phyloP scores from a whole-genome alignment of 2,329 filamentous ascomycete species.

The Basipetospora chlamydospora region DNA sequence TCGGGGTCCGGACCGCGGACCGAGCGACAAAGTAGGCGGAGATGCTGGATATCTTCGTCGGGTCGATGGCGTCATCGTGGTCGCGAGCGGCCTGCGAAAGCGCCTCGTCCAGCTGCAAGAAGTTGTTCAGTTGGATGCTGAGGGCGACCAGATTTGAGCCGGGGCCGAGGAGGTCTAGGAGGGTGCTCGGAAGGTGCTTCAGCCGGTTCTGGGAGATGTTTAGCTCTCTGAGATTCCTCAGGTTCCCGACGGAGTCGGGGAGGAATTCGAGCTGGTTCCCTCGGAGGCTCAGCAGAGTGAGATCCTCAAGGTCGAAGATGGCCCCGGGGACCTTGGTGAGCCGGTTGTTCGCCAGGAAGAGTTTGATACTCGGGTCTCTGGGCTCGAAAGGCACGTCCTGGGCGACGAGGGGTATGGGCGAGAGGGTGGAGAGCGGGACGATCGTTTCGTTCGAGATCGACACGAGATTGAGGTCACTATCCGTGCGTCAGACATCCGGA shows the following conservation, averaged over 20 bases:
- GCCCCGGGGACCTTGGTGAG: conserved; percentile 41
- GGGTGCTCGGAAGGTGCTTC: conserved; percentile 44
- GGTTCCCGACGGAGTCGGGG: conserved; percentile 41
- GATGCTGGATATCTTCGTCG: conserved; percentile 4
- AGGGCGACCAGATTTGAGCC: conserved; percentile 33
- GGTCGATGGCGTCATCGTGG: conserved; percentile 4
- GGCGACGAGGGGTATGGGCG: conserved; percentile 36
- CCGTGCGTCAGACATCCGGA: no score
- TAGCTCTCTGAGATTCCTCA: conserved; percentile 44
- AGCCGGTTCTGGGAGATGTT: conserved; percentile 53
- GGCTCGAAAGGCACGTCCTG: conserved; percentile 45
- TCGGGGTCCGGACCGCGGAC: conserved; percentile 7
- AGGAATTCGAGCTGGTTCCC: conserved; percentile 47
- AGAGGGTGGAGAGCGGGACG: conserved; percentile 38
- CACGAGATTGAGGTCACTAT: conserved; percentile 30
- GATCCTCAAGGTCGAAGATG: conserved; percentile 44
- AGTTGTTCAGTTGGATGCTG: conserved; percentile 49
- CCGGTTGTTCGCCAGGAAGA: conserved; percentile 47
- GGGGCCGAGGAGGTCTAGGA: conserved; percentile 39
- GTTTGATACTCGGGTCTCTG: conserved; percentile 41
- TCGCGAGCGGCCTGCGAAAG: conserved; percentile 7
- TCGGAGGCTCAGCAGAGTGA: conserved; percentile 52
- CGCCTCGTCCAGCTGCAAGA: conserved; percentile 26
- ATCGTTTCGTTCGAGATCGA: conserved; percentile 42
- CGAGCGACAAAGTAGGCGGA: conserved; percentile 7